Evolutionary conservation across 371 early-diverging fungal genomes (phyloP).

Genomic region (Spraguea lophii): DNA sequence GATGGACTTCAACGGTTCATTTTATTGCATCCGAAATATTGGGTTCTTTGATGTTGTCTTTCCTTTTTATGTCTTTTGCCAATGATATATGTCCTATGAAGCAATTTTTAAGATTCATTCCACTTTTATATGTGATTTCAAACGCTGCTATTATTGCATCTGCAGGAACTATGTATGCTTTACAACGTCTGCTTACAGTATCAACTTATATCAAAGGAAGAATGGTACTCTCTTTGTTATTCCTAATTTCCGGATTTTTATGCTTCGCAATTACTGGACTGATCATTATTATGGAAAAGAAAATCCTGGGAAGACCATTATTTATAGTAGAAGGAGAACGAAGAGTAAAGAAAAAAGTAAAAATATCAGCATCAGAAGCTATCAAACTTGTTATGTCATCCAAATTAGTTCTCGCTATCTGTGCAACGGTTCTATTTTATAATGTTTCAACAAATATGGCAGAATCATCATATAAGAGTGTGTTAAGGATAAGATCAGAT

Average conservation of each 20-base stretch:
- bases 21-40: slow-evolving; percentile 45
- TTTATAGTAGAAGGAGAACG: slow-evolving; percentile 11
- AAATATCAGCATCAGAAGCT: slow-evolving; percentile 33
- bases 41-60: slow-evolving; percentile 43
- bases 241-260: slow-evolving; percentile 24
- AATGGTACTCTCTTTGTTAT: slow-evolving; percentile 13
- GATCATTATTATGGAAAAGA: slow-evolving; percentile 30
- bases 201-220: slow-evolving; percentile 13
- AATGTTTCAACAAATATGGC: slow-evolving; percentile 40
- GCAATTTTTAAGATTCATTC: slow-evolving; percentile 43
- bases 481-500: slow-evolving; percentile 8
- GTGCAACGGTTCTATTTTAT: slow-evolving; percentile 41
- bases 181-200: slow-evolving; percentile 7
- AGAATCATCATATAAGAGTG: slow-evolving; percentile 39
- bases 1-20: slow-evolving; percentile 40
- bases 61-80: slow-evolving; percentile 44
- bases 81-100: slow-evolving; percentile 43
- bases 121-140: slow-evolving; percentile 41
- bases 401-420: slow-evolving; percentile 37
- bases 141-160: slow-evolving; percentile 41
- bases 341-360: slow-evolving; percentile 28
- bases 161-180: slow-evolving; percentile 19
- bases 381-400: slow-evolving; percentile 34
- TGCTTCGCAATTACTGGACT: slow-evolving; percentile 14
- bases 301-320: slow-evolving; percentile 18